Percentiles rank a stretch among this genome's conserved stretches.
These are phyloP conservation scores for Strobilomyces echinocephalus DNA, from an alignment of 768 basidiomycete genomes.

Conservation along the genomic window DNA sequence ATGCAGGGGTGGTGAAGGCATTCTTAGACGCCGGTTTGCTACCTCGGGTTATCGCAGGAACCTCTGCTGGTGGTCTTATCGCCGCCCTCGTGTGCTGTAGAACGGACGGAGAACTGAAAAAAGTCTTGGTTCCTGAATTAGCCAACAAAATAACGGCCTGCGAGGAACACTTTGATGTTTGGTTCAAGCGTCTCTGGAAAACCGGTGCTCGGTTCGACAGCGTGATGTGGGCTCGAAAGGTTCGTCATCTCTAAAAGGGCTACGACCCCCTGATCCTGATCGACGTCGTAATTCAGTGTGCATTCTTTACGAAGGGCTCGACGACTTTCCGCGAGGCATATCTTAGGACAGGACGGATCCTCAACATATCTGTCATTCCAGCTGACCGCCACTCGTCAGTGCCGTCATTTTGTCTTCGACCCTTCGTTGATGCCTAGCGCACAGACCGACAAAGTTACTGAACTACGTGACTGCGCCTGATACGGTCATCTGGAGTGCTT, in stretches of 20 bases:
- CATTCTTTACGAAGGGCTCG: constrained; percentile 89
- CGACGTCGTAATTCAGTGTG: constrained; percentile 42
- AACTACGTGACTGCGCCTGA: constrained; percentile 98
- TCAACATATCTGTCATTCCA: constrained; percentile 92
- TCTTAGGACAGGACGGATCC: constrained; percentile 82
- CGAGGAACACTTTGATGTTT: constrained; percentile 67
- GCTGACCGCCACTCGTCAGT: constrained; percentile 82
- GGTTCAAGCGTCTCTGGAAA: constrained; percentile 67
- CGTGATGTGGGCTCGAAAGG: constrained; percentile 86
- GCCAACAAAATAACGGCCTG: constrained; percentile 81
- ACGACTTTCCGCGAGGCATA: constrained; percentile 97
- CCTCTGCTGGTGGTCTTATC: constrained; percentile 86
- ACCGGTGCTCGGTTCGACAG: constrained; percentile 97
- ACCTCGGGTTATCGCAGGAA: constrained; percentile 91
- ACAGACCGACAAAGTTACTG: constrained; percentile 87
- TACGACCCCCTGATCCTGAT: not conserved
- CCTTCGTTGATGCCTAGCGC: constrained; percentile 4
- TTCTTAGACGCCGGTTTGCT: constrained; percentile 82
- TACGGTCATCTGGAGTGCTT: constrained; percentile 74
- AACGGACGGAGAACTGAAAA: constrained; percentile 80
- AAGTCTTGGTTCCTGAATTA: constrained; percentile 73
- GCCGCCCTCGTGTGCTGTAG: constrained; percentile 75
- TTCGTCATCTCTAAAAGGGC: constrained; percentile 25
- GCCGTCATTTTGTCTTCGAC: not conserved
- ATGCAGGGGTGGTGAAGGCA: constrained; percentile 88